phyloP scores from a whole-genome alignment of 768 basidiomycete genomes.

The Termitomyces sp. region DNA sequence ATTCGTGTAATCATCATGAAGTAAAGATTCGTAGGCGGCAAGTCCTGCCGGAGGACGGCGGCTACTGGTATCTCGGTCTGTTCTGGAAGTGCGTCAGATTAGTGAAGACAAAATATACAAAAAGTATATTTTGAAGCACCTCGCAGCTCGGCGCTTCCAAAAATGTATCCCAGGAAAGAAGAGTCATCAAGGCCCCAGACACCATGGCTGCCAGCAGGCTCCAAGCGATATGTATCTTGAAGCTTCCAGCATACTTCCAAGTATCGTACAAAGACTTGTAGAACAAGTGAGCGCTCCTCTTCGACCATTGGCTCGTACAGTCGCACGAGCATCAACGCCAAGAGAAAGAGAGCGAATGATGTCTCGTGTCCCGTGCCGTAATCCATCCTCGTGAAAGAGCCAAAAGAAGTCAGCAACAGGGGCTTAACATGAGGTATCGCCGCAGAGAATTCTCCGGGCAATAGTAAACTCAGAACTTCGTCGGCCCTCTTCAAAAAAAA shows the following conservation, averaged over 20 bases:
- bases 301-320: constrained; percentile 53
- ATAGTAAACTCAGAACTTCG: constrained; percentile 41
- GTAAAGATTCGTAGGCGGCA: constrained; percentile 73
- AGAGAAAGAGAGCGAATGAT: constrained; percentile 77
- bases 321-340: constrained; percentile 66
- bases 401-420: constrained; percentile 81
- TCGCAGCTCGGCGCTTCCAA: constrained; percentile 87
- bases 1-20: constrained; percentile 77
- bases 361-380: constrained; percentile 97
- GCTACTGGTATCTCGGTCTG: constrained; percentile 63
- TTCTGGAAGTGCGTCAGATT: constrained; percentile 35
- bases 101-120: constrained; percentile 1
- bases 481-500: constrained; percentile 45
- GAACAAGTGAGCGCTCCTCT: constrained; percentile 57
- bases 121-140: constrained; percentile 32
- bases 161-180: constrained; percentile 83
- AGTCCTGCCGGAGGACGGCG: constrained; percentile 52
- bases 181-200: constrained; percentile 98
- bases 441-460: constrained; percentile 39
- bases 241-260: constrained; percentile 78
- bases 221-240: constrained; percentile 86
- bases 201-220: constrained; percentile 96
- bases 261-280: constrained; percentile 76
- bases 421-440: constrained; percentile 68
- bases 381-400: constrained; percentile 87